Evolutionary conservation across 805 yeast species (phyloP).

Genomic region (Myxozyma neglecta): DNA sequence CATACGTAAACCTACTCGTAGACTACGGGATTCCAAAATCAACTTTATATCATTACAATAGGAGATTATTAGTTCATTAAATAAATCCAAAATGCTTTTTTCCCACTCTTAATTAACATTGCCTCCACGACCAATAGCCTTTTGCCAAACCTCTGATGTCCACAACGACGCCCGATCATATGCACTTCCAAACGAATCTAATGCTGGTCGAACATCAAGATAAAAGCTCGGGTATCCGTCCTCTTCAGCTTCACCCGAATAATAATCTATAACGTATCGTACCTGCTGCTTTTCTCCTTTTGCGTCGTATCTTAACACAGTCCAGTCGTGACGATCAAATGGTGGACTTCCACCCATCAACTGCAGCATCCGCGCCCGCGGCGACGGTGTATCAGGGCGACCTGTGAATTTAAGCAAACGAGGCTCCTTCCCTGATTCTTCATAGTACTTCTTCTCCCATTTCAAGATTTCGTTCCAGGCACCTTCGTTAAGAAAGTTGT

Average conservation of each 20-base stretch:
- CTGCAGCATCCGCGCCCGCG: conserved; percentile 75
- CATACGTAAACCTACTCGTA: background rate
- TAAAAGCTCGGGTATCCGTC: conserved; percentile 88
- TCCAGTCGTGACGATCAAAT: conserved; percentile 98
- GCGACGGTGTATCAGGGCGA: conserved; percentile 81
- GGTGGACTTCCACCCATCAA: conserved; percentile 77
- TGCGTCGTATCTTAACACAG: conserved; percentile 63
- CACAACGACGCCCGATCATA: conserved; percentile 69
- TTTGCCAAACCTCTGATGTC: conserved; percentile 63
- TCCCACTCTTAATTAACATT: conserved; percentile 5
- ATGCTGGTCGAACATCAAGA: conserved; percentile 93
- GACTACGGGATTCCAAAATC: background rate
- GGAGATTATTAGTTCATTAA: background rate
- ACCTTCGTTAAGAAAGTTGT: conserved; percentile 92
- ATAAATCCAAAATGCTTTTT: background rate
- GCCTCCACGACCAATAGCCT: conserved; percentile 61
- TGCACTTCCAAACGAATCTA: conserved; percentile 65
- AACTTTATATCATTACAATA: background rate
- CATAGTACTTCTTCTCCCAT: conserved; percentile 82
- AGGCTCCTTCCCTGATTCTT: conserved; percentile 58
- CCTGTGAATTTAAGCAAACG: conserved; percentile 86
- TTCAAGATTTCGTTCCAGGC: conserved; percentile 93
- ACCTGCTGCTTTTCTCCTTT: conserved; percentile 53
- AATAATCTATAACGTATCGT: conserved; percentile 92
- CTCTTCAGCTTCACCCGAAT: conserved; percentile 86